phyloP scores from a whole-genome alignment of 2,329 filamentous ascomycete genomes.

The Plenodomus biglobosus region DNA sequence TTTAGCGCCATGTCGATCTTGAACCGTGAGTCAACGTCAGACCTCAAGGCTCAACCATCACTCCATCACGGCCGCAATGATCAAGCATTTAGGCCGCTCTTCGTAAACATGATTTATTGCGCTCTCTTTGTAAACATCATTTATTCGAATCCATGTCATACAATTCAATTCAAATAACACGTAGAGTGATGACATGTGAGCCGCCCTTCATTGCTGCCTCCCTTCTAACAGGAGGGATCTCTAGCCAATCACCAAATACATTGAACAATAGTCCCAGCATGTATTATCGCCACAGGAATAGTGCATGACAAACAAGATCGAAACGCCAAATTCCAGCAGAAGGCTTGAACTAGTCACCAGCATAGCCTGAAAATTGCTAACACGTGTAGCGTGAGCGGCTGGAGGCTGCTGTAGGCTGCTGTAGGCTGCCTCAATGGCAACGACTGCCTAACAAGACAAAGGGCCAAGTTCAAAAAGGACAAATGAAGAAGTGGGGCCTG shows the following conservation, averaged over 20 bases:
- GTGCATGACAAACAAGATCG: background rate
- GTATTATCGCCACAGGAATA: slow-evolving; percentile 1
- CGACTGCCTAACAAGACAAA: background rate
- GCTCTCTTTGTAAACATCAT: too few species aligned
- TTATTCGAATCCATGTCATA: background rate
- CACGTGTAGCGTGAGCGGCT: background rate
- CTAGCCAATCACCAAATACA: slow-evolving; percentile 4
- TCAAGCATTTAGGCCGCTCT: background rate
- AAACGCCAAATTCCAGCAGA: background rate
- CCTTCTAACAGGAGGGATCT: slow-evolving; percentile 9
- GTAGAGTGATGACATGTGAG: background rate
- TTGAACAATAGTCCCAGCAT: background rate
- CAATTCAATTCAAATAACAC: slow-evolving; percentile 1
- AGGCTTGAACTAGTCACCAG: background rate
- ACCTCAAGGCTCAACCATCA: background rate
- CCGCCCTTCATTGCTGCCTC: slow-evolving; percentile 7
- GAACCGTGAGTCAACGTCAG: slow-evolving; percentile 1
- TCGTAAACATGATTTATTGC: too few species aligned
- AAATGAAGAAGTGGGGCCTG: background rate
- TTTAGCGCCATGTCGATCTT: background rate
- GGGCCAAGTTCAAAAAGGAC: background rate
- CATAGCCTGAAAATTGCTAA: background rate
- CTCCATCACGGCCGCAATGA: background rate
- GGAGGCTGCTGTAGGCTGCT: too few species aligned
- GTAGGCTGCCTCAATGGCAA: background rate